Conservation (phyloP, 1,284 basidiomycete species). For the Xerocomus cyaneibrunnescens region DNA sequence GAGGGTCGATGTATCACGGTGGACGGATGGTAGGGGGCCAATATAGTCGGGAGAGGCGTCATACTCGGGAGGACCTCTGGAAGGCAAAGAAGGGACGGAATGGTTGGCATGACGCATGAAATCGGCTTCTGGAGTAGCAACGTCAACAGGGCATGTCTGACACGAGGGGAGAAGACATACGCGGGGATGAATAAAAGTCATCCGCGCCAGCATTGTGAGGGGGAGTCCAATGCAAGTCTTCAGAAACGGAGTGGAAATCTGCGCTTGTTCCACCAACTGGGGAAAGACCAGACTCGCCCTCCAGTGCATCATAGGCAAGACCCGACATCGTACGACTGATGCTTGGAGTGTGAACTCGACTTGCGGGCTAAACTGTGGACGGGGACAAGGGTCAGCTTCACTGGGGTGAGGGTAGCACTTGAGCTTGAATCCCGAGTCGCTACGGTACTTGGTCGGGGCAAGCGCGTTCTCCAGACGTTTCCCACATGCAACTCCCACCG, state of each 20-base stretch:
- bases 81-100: constrained; percentile 29
- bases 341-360: not conserved
- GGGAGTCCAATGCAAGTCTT: constrained; percentile 1
- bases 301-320: constrained; percentile 33
- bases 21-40: constrained; percentile 16
- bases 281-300: constrained; percentile 10
- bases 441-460: not conserved
- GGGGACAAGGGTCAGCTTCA: not conserved
- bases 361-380: not conserved
- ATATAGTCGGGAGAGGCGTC: constrained; percentile 19
- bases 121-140: constrained; percentile 11
- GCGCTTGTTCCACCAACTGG: constrained; percentile 4
- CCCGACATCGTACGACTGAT: constrained; percentile 28
- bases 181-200: constrained; percentile 19
- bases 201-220: constrained; percentile 12
- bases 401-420: not conserved
- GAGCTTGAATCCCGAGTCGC: too few relatives aligned
- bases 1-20: constrained; percentile 22
- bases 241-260: constrained; percentile 1
- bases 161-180: constrained; percentile 17
- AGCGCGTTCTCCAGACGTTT: constrained; percentile 11
- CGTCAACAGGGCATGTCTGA: constrained; percentile 12
- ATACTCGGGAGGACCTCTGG: constrained; percentile 26
- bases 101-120: constrained; percentile 31
- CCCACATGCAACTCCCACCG: constrained; percentile 18